Percentiles rank a stretch among this genome's conserved stretches.
Evolutionary conservation across 2,329 filamentous ascomycete genomes (phyloP).

Genomic region (Fusarium pseudonygamai): DNA sequence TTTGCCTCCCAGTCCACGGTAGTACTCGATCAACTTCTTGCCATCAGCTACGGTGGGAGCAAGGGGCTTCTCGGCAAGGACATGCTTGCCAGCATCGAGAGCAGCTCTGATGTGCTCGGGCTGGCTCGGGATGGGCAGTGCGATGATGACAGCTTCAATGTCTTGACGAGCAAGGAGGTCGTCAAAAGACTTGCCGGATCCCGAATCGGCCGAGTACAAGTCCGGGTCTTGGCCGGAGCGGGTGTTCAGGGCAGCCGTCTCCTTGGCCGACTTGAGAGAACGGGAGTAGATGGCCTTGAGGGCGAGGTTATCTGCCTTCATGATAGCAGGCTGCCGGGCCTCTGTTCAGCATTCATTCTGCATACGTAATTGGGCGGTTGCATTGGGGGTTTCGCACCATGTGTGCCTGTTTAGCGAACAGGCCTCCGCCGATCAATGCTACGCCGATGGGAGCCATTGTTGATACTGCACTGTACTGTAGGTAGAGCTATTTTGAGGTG

Average conservation of each 20-base stretch:
- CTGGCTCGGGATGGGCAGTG: slow-evolving; percentile 71
- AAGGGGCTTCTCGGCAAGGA: slow-evolving; percentile 75
- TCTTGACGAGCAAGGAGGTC: slow-evolving; percentile 64
- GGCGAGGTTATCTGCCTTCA: slow-evolving; percentile 57
- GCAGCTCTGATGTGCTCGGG: slow-evolving; percentile 67
- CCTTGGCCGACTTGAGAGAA: slow-evolving; percentile 65
- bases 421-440: slow-evolving; percentile 70
- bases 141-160: slow-evolving; percentile 64
- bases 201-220: slow-evolving; percentile 67
- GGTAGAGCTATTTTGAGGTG: slow-evolving; percentile 1
- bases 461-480: neutral
- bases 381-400: slow-evolving; percentile 51
- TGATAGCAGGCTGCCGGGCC: slow-evolving; percentile 63
- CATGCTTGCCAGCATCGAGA: slow-evolving; percentile 73
- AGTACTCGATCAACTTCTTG: slow-evolving; percentile 52
- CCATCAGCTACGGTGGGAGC: slow-evolving; percentile 64
- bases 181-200: slow-evolving; percentile 56
- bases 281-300: slow-evolving; percentile 75
- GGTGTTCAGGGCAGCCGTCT: slow-evolving; percentile 52
- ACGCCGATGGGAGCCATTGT: slow-evolving; percentile 57
- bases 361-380: neutral
- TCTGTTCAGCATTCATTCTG: slow-evolving; percentile 13
- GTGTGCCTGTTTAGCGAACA: slow-evolving; percentile 69
- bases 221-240: slow-evolving; percentile 48
- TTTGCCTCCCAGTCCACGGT: slow-evolving; percentile 40